Base-by-base conservation (phyloP, 2,329 filamentous ascomycete species). In the Periconia macrospinosa region DNA sequence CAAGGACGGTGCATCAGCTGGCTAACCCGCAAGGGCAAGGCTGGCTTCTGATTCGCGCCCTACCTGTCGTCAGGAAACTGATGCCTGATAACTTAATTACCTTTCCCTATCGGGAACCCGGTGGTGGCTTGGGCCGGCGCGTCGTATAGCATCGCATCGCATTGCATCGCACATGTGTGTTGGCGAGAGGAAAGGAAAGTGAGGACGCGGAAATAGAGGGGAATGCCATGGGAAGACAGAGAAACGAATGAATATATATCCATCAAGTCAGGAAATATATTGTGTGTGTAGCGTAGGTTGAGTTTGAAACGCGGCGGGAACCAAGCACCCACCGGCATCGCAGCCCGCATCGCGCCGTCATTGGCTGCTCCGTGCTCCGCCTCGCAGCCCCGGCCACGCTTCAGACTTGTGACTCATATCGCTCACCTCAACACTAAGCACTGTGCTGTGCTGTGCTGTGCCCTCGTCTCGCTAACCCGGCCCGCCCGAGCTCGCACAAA, bases 11-110 rank as follows among this genome's bases (percentile, higher is more conserved):
- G 23, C 23, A 30, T 58, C 62, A 61, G 61, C 57, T 59, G 62
- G 46, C 63, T 52, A 55, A 60, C 60, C 49, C 57, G 57, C 47
- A 35, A 48, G 44, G 45, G 23, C 10, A 10, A 58, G 50, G 52
- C 49, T 3, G 49, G 52, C 54, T 47, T 54, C 40, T 54, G 47
- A 53, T 55, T 65, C 66, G 56, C 67, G 66, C 66, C 68, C 67
- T 68, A 65, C 55, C 41, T 35, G 42, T 27, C 23, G 23, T 49
- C 44, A 27, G 52, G 43, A 44, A 45, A 42, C 30, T 50, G 54
- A 56, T 53, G 54, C 54, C 54, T 56, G 50, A 50, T 46, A 33
- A 47, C 23, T 27, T 27, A 27, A 27, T 27, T 5, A 27, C 23
- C 23, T 5, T 5, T 3, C 8, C 23, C 23, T 27, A 27, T 27